Base-by-base conservation (phyloP, 257 asterid species). In the Eustoma russellianum region DNA sequence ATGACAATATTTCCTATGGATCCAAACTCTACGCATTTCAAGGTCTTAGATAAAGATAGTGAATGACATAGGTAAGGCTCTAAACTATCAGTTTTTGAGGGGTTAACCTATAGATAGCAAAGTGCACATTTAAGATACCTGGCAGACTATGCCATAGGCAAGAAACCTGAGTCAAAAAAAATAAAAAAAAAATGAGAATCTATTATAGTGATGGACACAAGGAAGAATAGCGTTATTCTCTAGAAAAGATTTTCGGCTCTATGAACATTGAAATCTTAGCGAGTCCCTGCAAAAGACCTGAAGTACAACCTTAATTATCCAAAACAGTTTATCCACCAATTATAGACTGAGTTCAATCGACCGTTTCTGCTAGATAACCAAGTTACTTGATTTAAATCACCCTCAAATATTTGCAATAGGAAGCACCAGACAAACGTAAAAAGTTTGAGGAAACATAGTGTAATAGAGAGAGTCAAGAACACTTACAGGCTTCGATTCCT, bases 401-500 rank as follows among this genome's bases (percentile, higher is more conserved):
- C 6, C 30, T 41, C 2, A 15, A 24, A 18, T 17, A 14, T 34
- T 13, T 55, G 17, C 33, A 52, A 2, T 11, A 41, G 5, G 17
- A 17, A 16, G 16, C 13, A 14, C 49, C 33, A 57, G 18, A 28
- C 24, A 24, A 19, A 28, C 12, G 7, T 38, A 5, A 8, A 38
- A 38, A 8, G 43, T 38, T 38, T 8, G 17, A 12, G 9, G 10
- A 18, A 24, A 11, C 15, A 30, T 41, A 33, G 28, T 9, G 12
- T 6, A 41, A 10, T 46, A 46, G n/a, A 33, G 17, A 40, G 30
- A 24, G 45, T 3, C 12, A 24, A 5, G 43, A 61, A 18, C 15
- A 67, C 90, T 76, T 65, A 91, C 98, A 62, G 69, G 70, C 69
- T 85, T 88, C 30, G 82, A 82, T 35, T 79, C 89, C 38, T 38